Base-by-base conservation (phyloP, 352 stramenopile species). In the Phytophthora meadii region DNA sequence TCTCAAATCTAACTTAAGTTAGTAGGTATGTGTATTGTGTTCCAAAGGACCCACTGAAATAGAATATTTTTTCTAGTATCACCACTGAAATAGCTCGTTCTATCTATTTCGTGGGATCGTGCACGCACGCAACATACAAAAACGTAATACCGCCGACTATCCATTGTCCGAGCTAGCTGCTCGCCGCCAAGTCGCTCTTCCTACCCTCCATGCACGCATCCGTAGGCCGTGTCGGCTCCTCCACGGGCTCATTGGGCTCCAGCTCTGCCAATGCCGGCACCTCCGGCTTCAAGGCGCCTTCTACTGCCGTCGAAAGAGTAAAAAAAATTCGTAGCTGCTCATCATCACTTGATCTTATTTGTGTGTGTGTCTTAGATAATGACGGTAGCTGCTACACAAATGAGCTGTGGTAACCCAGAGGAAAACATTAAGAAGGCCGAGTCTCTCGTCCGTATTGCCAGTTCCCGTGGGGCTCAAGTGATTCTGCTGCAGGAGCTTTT, bases 401-500 rank as follows among this genome's bases (percentile, higher is more conserved):
- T 96, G 87, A 92, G 85, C 71, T 95, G 85, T 46, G 77, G 84
- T 14, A 93, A 90, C 66, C 83, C 80, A 12, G 84, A 95, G 52
- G 84, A 96, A 49, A 98, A 98, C 60, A 93, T 97, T 62, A 94
- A 93, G 58, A 95, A 95, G 59, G 90, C 90, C 17, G 90, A 97
- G 77, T 91, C 79, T 46, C 79, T 98, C 42, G 82, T 98, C 55
- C 88, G 92, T 53, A 93, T 94, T 41, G 92, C 92, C 45, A 92
- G 89, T 30, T 92, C 84, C 11, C 88, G 89, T 55, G 90, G 89
- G 22, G 88, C 90, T 32, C 86, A 97, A 60, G 84, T 98, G 36
- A 93, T 98, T 61, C 64, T 97, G 51, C 72, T 97, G 40, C 92
- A 97, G 69, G 92, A 98, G 58, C 68, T 98, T 2, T 98, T 98